phyloP scores from a whole-genome alignment of 2,329 filamentous ascomycete species.

The Fusarium oligoseptatum region DNA sequence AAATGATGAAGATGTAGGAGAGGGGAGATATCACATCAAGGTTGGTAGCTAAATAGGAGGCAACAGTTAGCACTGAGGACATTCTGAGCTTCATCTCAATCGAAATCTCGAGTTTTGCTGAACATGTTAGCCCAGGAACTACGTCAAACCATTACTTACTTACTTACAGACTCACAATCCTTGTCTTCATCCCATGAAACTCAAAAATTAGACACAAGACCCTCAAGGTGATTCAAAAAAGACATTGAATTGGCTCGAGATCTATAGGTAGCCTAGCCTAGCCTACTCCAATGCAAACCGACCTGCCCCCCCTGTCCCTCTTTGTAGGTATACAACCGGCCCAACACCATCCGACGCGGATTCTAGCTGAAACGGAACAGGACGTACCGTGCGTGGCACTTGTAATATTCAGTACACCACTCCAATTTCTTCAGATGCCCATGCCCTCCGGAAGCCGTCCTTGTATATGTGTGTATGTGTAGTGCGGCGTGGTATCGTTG shows the following conservation, averaged over 20 bases:
- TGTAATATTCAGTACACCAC: slow-evolving; percentile 20
- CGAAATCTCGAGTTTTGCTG: neutral
- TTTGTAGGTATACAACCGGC: slow-evolving; percentile 23
- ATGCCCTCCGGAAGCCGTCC: slow-evolving; percentile 21
- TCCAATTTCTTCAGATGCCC: slow-evolving; percentile 7
- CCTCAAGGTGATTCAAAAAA: neutral
- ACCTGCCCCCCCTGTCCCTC: slow-evolving; percentile 10
- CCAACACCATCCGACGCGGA: slow-evolving; percentile 23
- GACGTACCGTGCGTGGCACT: slow-evolving; percentile 14
- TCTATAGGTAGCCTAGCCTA: slow-evolving; percentile 29
- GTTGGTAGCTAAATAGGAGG: neutral
- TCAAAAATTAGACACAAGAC: neutral
- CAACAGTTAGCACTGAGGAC: neutral
- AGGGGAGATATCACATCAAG: neutral
- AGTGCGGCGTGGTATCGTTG: slow-evolving; percentile 34
- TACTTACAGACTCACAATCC: neutral
- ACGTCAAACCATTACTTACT: neutral
- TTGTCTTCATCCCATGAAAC: neutral
- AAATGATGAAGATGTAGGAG: neutral
- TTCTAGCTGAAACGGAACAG: slow-evolving; percentile 13
- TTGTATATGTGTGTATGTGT: slow-evolving; percentile 4
- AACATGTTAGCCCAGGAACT: neutral
- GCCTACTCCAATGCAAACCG: slow-evolving; percentile 28
- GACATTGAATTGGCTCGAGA: slow-evolving; percentile 28
- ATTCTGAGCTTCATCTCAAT: neutral